These are phyloP conservation scores for Colletotrichum coccodes DNA, from an alignment of 2,329 filamentous ascomycete species.

Conservation along the genomic window DNA sequence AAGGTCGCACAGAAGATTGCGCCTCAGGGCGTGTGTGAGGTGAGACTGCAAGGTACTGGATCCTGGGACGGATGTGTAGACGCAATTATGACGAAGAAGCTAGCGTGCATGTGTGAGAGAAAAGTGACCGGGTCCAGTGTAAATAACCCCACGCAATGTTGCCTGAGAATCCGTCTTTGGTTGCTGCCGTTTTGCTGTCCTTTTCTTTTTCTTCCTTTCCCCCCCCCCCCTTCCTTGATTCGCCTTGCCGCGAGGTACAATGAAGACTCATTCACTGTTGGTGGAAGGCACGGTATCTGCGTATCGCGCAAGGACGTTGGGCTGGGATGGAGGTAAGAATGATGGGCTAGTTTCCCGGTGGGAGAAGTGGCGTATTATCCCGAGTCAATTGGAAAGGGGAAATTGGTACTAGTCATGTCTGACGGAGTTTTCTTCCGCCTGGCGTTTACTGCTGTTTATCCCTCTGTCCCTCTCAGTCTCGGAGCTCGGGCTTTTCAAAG, in stretches of 20 bases:
- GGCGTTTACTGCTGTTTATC: background rate
- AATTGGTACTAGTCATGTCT: background rate
- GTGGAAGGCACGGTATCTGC: background rate
- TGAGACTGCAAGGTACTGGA: background rate
- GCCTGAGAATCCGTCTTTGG: background rate
- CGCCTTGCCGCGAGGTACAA: background rate
- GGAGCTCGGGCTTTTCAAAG: conserved; percentile 17
- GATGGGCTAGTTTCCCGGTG: background rate
- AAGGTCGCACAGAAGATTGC: background rate
- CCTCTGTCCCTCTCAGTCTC: background rate
- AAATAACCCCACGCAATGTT: background rate
- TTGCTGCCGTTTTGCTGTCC: background rate
- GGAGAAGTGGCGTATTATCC: background rate
- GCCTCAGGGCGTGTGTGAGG: conserved; percentile 6
- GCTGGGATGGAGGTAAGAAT: background rate
- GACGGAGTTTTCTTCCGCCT: conserved; percentile 8
- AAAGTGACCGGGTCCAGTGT: background rate
- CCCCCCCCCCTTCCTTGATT: too few relatives aligned
- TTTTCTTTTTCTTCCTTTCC: too few relatives aligned
- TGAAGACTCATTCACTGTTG: background rate
- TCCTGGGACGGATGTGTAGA: background rate
- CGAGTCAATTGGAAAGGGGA: background rate
- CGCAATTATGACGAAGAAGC: conserved; percentile 16
- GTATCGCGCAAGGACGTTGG: background rate
- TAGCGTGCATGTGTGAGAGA: background rate